Evolutionary conservation across 176 grass and related monocot species (phyloP).

Genomic region (Poa pratensis): DNA sequence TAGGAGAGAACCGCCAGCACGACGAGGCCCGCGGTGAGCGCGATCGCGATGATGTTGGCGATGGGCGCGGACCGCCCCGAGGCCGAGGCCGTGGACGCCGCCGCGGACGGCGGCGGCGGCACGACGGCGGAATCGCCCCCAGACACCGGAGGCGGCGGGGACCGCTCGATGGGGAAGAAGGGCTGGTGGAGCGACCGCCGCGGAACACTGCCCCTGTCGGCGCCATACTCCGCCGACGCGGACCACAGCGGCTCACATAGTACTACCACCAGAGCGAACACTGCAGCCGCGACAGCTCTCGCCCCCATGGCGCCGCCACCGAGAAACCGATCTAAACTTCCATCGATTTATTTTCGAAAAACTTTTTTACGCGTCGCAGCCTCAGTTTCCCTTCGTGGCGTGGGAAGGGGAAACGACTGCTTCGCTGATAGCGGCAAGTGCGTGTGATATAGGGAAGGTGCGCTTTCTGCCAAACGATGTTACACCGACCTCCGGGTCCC

Average conservation of each 20-base stretch:
- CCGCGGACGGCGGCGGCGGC: neutral
- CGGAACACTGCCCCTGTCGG: neutral
- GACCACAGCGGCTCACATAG: neutral
- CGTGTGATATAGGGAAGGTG: neutral
- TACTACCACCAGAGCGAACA: conserved; percentile 30
- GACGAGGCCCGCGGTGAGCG: conserved; percentile 53
- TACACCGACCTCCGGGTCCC: neutral
- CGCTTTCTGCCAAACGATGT: neutral
- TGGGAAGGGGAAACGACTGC: neutral
- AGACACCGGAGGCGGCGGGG: conserved; percentile 49
- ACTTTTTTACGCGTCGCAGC: neutral
- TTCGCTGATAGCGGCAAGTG: conserved; percentile 17
- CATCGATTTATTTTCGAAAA: neutral
- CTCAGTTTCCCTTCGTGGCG: conserved; percentile 23
- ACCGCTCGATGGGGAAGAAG: conserved; percentile 53
- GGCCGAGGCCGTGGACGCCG: neutral
- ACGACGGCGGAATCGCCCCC: neutral
- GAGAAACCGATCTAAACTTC: too few species aligned
- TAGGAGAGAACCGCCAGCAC: conserved; percentile 39
- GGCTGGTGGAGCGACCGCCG: conserved; percentile 68
- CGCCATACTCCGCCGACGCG: neutral
- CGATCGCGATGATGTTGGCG: conserved; percentile 59
- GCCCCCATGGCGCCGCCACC: conserved; percentile 3
- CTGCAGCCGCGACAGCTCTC: neutral
- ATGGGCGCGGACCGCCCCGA: conserved; percentile 30